These are phyloP conservation scores for Phycomyces nitens DNA, from an alignment of 192 early-diverging fungal genomes.

Conservation along the genomic window DNA sequence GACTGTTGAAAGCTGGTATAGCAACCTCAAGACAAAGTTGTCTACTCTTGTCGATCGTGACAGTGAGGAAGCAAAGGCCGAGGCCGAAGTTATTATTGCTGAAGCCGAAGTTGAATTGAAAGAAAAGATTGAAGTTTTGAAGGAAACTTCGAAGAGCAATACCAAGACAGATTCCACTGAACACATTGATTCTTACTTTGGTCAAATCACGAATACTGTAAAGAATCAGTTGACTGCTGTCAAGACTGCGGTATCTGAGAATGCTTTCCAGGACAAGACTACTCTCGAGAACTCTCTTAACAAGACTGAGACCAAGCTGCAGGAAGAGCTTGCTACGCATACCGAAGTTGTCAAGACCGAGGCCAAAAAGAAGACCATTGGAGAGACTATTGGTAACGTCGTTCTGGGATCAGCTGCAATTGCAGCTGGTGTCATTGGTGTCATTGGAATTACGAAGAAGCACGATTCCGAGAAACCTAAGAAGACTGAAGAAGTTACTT, in stretches of 20 bases:
- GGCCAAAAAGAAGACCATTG: background rate
- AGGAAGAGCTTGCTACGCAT: slow-evolving; percentile 6
- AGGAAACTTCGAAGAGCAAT: background rate
- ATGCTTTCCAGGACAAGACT: background rate
- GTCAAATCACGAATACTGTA: slow-evolving; percentile 1
- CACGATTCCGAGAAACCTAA: background rate
- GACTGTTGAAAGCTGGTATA: slow-evolving; percentile 9
- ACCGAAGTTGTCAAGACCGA: slow-evolving; percentile 7
- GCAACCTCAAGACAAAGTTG: background rate
- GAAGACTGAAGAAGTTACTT: background rate
- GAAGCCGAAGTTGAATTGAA: slow-evolving; percentile 18
- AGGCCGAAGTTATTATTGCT: background rate
- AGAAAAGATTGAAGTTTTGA: background rate
- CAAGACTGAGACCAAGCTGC: slow-evolving; percentile 1
- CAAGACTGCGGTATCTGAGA: background rate
- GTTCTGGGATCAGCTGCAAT: slow-evolving; percentile 9
- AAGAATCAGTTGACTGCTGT: background rate
- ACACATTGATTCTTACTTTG: slow-evolving; percentile 16
- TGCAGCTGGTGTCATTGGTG: slow-evolving; percentile 14
- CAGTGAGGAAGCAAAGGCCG: slow-evolving; percentile 1
- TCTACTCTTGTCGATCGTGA: background rate
- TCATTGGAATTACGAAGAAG: slow-evolving; percentile 11
- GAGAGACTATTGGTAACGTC: slow-evolving; percentile 10
- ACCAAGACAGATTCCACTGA: background rate
- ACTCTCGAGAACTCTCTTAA: background rate